Evolutionary conservation across 306 rosid genomes (phyloP).

Genomic region (Castanea sativa): DNA sequence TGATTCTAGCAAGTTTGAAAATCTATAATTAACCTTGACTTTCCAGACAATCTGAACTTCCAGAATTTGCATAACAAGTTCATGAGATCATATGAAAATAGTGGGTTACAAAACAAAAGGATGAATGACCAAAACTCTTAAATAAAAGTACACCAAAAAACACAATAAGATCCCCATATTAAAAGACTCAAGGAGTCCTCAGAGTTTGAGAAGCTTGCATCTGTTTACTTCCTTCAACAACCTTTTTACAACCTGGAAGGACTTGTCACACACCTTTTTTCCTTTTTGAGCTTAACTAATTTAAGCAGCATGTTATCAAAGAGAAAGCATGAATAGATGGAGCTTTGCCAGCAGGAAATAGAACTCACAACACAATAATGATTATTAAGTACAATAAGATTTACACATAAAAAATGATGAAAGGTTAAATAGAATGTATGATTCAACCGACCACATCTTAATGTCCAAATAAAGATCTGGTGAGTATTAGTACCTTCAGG

Average conservation of each 20-base stretch:
- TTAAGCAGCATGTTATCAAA: not conserved
- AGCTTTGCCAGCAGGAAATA: not conserved
- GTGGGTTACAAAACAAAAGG: not conserved
- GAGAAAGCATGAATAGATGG: not conserved
- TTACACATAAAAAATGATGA: not conserved
- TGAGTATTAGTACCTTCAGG: conserved; percentile 71
- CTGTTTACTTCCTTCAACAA: not conserved
- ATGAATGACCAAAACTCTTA: not conserved
- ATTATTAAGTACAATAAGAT: not conserved
- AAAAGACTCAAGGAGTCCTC: not conserved
- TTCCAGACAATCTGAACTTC: not conserved
- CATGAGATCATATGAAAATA: not conserved
- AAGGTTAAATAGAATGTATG: not conserved
- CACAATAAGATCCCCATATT: not conserved
- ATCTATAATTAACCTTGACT: not conserved
- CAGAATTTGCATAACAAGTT: not conserved
- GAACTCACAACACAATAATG: not conserved
- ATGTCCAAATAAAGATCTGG: not conserved
- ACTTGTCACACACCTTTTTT: not conserved
- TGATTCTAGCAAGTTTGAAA: not conserved
- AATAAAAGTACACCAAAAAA: not conserved
- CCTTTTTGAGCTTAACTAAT: not conserved
- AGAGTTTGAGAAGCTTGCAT: not conserved
- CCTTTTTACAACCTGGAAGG: not conserved
- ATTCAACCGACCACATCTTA: not conserved